These are phyloP conservation scores for Claviceps sp. DNA, from an alignment of 2,329 filamentous ascomycete genomes.

Conservation along the genomic window DNA sequence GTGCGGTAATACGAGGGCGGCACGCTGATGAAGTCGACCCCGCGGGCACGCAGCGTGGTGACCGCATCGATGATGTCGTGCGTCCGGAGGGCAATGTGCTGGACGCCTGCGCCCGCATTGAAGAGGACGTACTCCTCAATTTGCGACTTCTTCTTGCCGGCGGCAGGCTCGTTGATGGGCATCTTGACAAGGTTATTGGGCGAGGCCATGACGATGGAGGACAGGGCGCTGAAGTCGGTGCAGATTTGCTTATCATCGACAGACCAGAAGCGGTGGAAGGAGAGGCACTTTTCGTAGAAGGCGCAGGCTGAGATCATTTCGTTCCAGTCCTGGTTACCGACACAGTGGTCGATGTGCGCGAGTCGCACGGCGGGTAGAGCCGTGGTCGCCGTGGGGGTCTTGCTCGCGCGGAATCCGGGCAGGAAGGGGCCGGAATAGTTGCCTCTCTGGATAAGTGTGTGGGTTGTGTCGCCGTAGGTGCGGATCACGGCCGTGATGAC, in stretches of 20 bases:
- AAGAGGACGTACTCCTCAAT: constrained; percentile 91
- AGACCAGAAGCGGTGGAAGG: constrained; percentile 95
- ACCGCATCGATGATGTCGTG: constrained; percentile 67
- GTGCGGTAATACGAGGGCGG: constrained; percentile 75
- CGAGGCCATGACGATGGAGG: constrained; percentile 80
- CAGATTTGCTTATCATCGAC: constrained; percentile 88
- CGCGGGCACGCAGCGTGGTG: constrained; percentile 64
- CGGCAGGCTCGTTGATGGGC: constrained; percentile 94
- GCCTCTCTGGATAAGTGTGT: constrained; percentile 69
- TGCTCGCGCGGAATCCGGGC: constrained; percentile 59
- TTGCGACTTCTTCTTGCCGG: constrained; percentile 80
- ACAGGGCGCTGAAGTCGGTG: constrained; percentile 83
- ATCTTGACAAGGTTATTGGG: constrained; percentile 84
- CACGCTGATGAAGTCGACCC: constrained; percentile 86
- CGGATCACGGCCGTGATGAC: constrained; percentile 67
- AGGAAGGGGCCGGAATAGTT: constrained; percentile 66
- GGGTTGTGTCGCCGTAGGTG: constrained; percentile 91
- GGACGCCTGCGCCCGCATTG: constrained; percentile 79
- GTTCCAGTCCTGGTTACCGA: constrained; percentile 93
- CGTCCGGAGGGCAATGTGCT: constrained; percentile 84
- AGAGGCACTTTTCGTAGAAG: constrained; percentile 77
- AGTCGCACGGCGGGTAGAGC: constrained; percentile 52
- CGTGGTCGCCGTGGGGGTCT: constrained; percentile 22
- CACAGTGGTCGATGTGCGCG: constrained; percentile 82
- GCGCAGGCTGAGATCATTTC: constrained; percentile 58